These are phyloP conservation scores for Boletus sensibilis DNA, from an alignment of 768 basidiomycete genomes.

Conservation along the genomic window DNA sequence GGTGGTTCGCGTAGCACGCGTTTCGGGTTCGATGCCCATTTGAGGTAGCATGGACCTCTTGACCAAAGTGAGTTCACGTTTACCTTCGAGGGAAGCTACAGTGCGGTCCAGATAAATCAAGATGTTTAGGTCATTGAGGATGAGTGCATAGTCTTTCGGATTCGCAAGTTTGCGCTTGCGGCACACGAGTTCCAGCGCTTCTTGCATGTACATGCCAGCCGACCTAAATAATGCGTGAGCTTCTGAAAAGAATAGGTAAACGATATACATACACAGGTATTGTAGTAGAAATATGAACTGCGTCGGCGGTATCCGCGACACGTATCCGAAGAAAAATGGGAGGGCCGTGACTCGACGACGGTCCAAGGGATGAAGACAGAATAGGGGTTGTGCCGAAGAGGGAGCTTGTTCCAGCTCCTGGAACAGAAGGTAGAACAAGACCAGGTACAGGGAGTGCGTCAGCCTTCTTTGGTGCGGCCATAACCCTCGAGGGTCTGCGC, in stretches of 20 bases:
- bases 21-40: conserved; percentile 67
- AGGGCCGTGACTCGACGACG: conserved; percentile 69
- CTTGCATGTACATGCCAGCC: conserved; percentile 95
- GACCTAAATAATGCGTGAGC: conserved; percentile 43
- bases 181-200: conserved; percentile 85
- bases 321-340: conserved; percentile 81
- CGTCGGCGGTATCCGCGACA: conserved; percentile 78
- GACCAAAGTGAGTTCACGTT: conserved; percentile 77
- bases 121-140: conserved; percentile 61
- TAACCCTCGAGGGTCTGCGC: conserved; percentile 68
- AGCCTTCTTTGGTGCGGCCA: conserved; percentile 57
- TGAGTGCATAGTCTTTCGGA: conserved; percentile 80
- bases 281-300: conserved; percentile 83
- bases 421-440: conserved; percentile 39
- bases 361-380: conserved; percentile 67
- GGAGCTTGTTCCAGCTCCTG: conserved; percentile 45
- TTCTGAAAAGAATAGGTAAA: background rate
- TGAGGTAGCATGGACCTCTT: conserved; percentile 73
- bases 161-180: conserved; percentile 62
- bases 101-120: conserved; percentile 91
- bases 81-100: conserved; percentile 91
- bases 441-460: conserved; percentile 43
- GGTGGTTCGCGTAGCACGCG: conserved; percentile 66
- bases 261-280: conserved; percentile 74
- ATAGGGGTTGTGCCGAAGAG: conserved; percentile 50